Conservation (phyloP, 1,284 basidiomycete species). For the Cutaneotrichosporon cavernicola region DNA sequence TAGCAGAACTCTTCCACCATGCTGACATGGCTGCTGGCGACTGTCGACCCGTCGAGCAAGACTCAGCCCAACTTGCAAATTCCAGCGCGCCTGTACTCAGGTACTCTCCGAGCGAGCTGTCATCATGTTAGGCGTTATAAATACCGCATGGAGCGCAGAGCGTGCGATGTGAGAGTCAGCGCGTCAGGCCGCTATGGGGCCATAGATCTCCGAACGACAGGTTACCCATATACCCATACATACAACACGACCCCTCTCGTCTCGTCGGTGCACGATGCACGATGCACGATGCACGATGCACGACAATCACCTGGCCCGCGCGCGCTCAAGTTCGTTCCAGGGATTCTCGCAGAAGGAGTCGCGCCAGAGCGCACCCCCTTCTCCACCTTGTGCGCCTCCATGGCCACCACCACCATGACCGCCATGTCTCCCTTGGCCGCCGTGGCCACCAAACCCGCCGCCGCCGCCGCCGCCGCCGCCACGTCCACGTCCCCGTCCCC, state of each 20-base stretch:
- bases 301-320: neutral
- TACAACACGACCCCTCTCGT: neutral
- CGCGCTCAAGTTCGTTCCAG: conserved; percentile 32
- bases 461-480: conserved; percentile 14
- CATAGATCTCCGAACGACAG: neutral
- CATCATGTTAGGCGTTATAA: no score
- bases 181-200: neutral
- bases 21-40: no score
- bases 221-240: neutral
- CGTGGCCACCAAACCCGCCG: conserved; percentile 6
- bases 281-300: neutral
- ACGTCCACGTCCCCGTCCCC: conserved; percentile 1
- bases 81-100: no score
- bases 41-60: no score
- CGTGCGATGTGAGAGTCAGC: neutral
- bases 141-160: no score
- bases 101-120: no score
- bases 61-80: no score
- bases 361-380: conserved; percentile 32
- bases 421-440: conserved; percentile 13
- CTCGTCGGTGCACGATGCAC: neutral
- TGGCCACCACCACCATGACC: conserved; percentile 6
- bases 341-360: conserved; percentile 45
- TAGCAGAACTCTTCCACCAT: no score
- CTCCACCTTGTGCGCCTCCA: conserved; percentile 7